Base-by-base conservation (phyloP, 345 rosid genomes). In the Brassica nigra region DNA sequence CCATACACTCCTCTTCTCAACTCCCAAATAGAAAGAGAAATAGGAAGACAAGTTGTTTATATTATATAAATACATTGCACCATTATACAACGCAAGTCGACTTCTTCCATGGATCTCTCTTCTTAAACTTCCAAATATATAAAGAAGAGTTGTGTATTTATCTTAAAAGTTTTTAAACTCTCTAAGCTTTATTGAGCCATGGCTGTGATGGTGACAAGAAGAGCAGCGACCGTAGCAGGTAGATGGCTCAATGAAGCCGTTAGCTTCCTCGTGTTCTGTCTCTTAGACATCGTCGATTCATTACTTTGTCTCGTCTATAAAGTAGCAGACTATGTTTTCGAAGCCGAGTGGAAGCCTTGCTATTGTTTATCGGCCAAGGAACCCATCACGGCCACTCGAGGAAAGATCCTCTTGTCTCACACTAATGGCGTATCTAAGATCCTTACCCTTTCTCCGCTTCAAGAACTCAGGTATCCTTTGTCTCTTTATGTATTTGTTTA, bases 331-430 rank as follows among this genome's bases (percentile, higher is more conserved):
- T 90, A 90, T 84, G 66, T 89, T 76, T 78, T 90, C 8, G 98
- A 96, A 84, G 90, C 97, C 8, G 95, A 93, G 71, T 89, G 97
- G 94, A 89, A 87, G 87, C 91, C 93, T 18, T 90, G 98, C 79
- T 91, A 90, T 70, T 90, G 99, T 69, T 83, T 85, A 23, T 89
- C 97, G 0, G 77, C 92, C 20, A 89, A 84, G 76, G 96, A 88
- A 74, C 88, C 86, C 74, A 91, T 91, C 62, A 86, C 89, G 4
- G 30, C 64, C 16, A 77, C 84, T 71, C 74, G 78, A 44, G 84
- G 84, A n/a, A 76, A 81, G 77, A 81, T 81, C 66, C 78, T 81
- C 20, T 44, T 76, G 57, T 81, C 84, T 71, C 81, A 80, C 11
- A 28, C 76, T 47, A 76, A 81, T 69, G 81, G 84, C 29, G 81